Percentiles rank a stretch among this genome's conserved stretches.
Evolutionary conservation across 495 filamentous ascomycete genomes (phyloP).

Genomic region (Podospora pseudocomata): DNA sequence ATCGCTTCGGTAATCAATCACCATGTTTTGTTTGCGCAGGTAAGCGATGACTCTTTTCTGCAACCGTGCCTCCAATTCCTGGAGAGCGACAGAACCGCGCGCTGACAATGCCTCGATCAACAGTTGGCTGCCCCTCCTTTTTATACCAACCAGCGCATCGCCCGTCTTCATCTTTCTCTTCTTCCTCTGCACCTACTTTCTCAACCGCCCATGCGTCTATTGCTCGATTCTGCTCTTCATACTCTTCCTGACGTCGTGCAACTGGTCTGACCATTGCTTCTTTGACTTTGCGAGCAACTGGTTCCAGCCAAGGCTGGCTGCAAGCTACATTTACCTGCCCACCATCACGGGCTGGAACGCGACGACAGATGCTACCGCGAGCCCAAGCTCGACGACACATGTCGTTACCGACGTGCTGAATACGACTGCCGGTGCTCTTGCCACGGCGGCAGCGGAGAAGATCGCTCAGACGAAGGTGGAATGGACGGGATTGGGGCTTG

Average conservation of each 20-base stretch:
- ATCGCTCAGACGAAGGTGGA: slow-evolving; percentile 54
- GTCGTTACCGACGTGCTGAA: slow-evolving; percentile 61
- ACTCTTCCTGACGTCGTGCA: slow-evolving; percentile 82
- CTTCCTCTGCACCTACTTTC: slow-evolving; percentile 83
- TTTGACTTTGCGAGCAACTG: slow-evolving; percentile 80
- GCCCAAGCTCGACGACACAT: slow-evolving; percentile 34
- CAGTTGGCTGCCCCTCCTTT: slow-evolving; percentile 70
- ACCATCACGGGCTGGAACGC: slow-evolving; percentile 23
- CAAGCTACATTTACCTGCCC: slow-evolving; percentile 23
- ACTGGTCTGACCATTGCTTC: slow-evolving; percentile 88
- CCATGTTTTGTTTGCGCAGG: slow-evolving; percentile 85
- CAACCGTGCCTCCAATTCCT: not conserved
- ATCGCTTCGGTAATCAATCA: slow-evolving; percentile 4
- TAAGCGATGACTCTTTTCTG: slow-evolving; percentile 34
- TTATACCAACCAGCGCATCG: slow-evolving; percentile 74
- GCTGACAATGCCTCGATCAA: not conserved
- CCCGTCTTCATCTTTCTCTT: slow-evolving; percentile 86
- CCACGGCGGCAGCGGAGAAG: slow-evolving; percentile 62
- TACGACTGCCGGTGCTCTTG: slow-evolving; percentile 62
- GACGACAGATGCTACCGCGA: slow-evolving; percentile 27
- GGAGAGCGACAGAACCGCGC: not conserved
- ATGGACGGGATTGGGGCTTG: slow-evolving; percentile 77
- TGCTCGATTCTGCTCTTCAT: slow-evolving; percentile 85
- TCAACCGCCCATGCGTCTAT: slow-evolving; percentile 87
- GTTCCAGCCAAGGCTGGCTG: slow-evolving; percentile 62